Evolutionary conservation across 1,139 yeast species (phyloP), one percentile per base, ranked within the genome.

Genomic region (Kodamaea ohmeri): DNA sequence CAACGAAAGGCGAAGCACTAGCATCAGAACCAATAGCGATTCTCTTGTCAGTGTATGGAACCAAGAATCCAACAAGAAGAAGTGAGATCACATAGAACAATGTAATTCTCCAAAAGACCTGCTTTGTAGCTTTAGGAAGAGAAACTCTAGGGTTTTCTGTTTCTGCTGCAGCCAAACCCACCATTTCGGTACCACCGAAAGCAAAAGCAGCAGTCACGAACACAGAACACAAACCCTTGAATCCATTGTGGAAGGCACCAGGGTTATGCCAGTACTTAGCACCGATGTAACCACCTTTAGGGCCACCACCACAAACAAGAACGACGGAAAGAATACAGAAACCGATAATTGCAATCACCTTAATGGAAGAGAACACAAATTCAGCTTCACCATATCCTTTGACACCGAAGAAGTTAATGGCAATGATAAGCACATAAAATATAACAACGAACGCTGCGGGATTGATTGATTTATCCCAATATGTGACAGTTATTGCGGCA

Each of bases 1-100:
- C 76, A 44, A 83, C 92, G 55, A 82, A 84, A 6, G 92, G 94
- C 13, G 90, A 83, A 16, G 80, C 78, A 49, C 76, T 82, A 33
- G 69, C 73, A 37, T 74, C 65, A 7, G 73, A 66, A 2, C 42
- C 64, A 21, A 76, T 71, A 41, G 78, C 60, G 45, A 83, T 66
- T 29, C 67, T 55, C 8, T 61, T 56, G 43, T 78, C 78, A 46
- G 63, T 68, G 61, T 73, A 81, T 17, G 90, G 89, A 31, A 84
- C 92, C 40, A 83, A 65, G 40, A 79, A 63, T 25, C 89, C 86
- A 44, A 83, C 71, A 40, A 83, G 60, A 24, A 78, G 65, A 47
- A 82, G 63, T 4, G 84, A 74, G 16, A 78, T 62, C 41, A 83
- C 61, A 61, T 81, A 83, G 60, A 83, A 80, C 34, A 82, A 61